These are phyloP conservation scores for Fusarium staphyleae DNA, from an alignment of 2,329 filamentous ascomycete species.

Conservation along the genomic window DNA sequence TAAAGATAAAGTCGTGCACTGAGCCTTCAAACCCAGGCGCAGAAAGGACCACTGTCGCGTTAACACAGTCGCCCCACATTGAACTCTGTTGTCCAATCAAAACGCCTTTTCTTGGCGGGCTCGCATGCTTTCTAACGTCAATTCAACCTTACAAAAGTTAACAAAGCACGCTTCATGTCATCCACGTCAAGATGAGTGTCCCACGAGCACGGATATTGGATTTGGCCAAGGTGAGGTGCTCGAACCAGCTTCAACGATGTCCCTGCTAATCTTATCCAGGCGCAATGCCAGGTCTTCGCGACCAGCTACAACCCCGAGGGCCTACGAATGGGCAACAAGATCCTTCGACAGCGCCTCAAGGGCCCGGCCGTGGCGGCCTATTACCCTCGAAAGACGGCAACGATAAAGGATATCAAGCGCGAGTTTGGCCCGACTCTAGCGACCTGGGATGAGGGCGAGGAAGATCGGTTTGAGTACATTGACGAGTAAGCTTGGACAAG, in stretches of 20 bases:
- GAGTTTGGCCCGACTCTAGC: constrained; percentile 71
- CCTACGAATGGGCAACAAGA: constrained; percentile 85
- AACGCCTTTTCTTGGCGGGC: constrained; percentile 20
- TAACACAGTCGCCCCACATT: constrained; percentile 5
- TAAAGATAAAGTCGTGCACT: background rate
- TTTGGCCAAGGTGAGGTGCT: constrained; percentile 74
- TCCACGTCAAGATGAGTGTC: constrained; percentile 63
- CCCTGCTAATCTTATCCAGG: constrained; percentile 57
- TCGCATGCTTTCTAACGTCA: constrained; percentile 38
- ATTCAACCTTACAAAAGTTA: constrained; percentile 42
- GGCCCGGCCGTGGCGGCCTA: constrained; percentile 86
- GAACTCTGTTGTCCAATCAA: constrained; percentile 30
- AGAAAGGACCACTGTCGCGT: background rate
- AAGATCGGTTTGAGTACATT: constrained; percentile 80
- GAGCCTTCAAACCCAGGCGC: background rate
- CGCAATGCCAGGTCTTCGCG: constrained; percentile 90
- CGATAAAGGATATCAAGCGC: constrained; percentile 76
- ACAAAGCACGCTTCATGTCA: constrained; percentile 31
- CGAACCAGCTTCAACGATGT: background rate
- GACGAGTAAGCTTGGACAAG: constrained; percentile 59
- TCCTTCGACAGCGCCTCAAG: constrained; percentile 85
- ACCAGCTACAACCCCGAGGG: constrained; percentile 88
- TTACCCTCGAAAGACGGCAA: constrained; percentile 80
- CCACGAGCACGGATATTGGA: constrained; percentile 69
- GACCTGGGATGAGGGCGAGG: constrained; percentile 77